Evolutionary conservation across 441 rosid genomes (phyloP).

Genomic region (Macaranga tanarius): DNA sequence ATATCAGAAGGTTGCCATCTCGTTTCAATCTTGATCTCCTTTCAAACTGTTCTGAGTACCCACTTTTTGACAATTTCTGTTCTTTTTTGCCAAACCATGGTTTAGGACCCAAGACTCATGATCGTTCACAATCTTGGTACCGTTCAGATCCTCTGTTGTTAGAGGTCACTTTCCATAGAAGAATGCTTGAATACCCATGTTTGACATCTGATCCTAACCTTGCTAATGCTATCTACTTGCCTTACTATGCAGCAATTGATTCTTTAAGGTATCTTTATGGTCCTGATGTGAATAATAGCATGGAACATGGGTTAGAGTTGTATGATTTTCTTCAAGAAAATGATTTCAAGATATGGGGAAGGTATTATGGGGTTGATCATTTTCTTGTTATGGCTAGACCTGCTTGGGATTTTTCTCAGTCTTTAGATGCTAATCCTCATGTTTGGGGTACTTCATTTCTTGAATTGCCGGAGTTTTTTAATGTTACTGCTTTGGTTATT

Average conservation of each 20-base stretch:
- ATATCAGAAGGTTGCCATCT: slow-evolving; percentile 70
- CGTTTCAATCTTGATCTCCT: slow-evolving; percentile 87
- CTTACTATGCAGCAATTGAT: slow-evolving; percentile 80
- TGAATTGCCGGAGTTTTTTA: slow-evolving; percentile 66
- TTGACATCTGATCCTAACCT: slow-evolving; percentile 63
- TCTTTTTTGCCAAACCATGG: slow-evolving; percentile 76
- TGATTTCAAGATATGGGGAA: slow-evolving; percentile 55
- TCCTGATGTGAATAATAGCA: slow-evolving; percentile 64
- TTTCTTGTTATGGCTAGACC: slow-evolving; percentile 86
- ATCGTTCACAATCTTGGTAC: slow-evolving; percentile 79
- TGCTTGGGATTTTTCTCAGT: slow-evolving; percentile 96
- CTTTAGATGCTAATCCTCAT: slow-evolving; percentile 63
- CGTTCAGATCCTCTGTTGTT: slow-evolving; percentile 71
- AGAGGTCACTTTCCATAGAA: slow-evolving; percentile 74
- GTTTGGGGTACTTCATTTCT: slow-evolving; percentile 92
- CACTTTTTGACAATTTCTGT: slow-evolving; percentile 61
- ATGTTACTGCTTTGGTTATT: slow-evolving; percentile 65
- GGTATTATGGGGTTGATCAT: slow-evolving; percentile 64
- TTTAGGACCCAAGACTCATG: slow-evolving; percentile 79
- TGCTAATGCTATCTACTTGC: slow-evolving; percentile 74
- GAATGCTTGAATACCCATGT: slow-evolving; percentile 84
- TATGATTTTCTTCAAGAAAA: slow-evolving; percentile 44
- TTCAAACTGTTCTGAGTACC: slow-evolving; percentile 64
- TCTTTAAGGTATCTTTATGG: slow-evolving; percentile 75
- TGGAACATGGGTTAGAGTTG: slow-evolving; percentile 66